Base-by-base conservation (phyloP, 331 rosid genomes). In the Rosa hybrid region DNA sequence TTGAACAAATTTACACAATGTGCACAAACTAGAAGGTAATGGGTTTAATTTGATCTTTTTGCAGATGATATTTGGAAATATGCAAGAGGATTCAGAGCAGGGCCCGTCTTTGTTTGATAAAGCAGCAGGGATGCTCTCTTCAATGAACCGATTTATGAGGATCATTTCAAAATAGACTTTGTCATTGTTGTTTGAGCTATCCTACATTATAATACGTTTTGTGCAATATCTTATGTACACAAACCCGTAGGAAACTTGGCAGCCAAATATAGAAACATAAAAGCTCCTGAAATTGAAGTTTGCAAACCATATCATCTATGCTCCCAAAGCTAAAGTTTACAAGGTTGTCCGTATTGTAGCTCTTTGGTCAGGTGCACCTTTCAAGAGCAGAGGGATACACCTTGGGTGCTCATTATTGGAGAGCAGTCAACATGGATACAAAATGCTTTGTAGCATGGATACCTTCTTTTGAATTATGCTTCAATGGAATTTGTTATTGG, bases 111-210 rank as follows among this genome's bases (percentile, higher is more conserved):
- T 95, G 77, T 76, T 95, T 75, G 91, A 86, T 76, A 85, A 85
- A 82, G 99, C 94, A 0, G 99, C 93, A 23, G 90, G 97, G 80
- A 65, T 95, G 77, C 81, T 95, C 85, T 89, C 97, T 81, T 95
- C 99, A 12, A 67, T 95, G 51, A 95, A 84, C 77, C 91, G 96
- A 70, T 85, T 95, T 87, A 95, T 95, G 98, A 95, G 83, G 85
- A 79, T 90, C 74, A 89, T 95, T 76, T 85, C 85, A 38, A 90
- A 84, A 86, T 86, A 68, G 85, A 68, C 70, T 30, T 30, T 20
- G 18, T 63, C 12, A 64, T 5, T 25, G 44, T 4, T 23, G 38
- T 60, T 56, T 30, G 18, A 21, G 34, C 21, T 20, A 53, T 59
- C 34, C 65, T 59, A 21, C 34, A 21, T 21, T 23, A 21, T 10